A percentile compares a stretch with the other conserved stretches of the same genome.
Conservation (phyloP, 1,139 yeast genomes). For the Schizosaccharomyces versatilis region DNA sequence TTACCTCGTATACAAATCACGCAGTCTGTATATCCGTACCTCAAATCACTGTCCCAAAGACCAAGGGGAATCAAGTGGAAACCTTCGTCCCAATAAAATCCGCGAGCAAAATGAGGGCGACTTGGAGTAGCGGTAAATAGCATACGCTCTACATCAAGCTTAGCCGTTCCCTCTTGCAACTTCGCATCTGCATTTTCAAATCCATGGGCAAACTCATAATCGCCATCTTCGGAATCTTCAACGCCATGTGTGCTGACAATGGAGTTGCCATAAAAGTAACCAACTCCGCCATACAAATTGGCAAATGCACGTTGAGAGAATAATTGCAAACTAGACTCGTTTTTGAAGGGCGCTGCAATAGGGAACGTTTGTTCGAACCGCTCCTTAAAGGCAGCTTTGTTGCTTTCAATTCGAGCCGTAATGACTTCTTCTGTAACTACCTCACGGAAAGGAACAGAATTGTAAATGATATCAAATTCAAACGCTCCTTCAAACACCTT, state of each 20-base stretch:
- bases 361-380: conserved; percentile 37
- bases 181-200: conserved; percentile 18
- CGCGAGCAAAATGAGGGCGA: conserved; percentile 84
- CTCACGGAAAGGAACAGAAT: conserved; percentile 20
- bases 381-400: conserved; percentile 22
- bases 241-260: conserved; percentile 55
- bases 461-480: conserved; percentile 45
- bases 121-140: conserved; percentile 75
- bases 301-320: conserved; percentile 68
- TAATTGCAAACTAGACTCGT: conserved; percentile 22
- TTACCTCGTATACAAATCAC: not conserved
- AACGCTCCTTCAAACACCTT: conserved; percentile 52
- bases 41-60: conserved; percentile 67
- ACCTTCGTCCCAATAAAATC: conserved; percentile 98
- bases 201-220: conserved; percentile 9
- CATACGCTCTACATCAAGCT: conserved; percentile 19
- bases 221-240: conserved; percentile 34
- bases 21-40: conserved; percentile 13
- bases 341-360: conserved; percentile 34
- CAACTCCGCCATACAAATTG: conserved; percentile 71
- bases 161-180: conserved; percentile 12
- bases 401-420: conserved; percentile 12
- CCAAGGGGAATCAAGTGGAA: conserved; percentile 69
- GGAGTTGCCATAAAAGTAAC: conserved; percentile 75
- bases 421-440: conserved; percentile 14